phyloP scores from a whole-genome alignment of 208 protist species.

The Acanthamoeba sp. region DNA sequence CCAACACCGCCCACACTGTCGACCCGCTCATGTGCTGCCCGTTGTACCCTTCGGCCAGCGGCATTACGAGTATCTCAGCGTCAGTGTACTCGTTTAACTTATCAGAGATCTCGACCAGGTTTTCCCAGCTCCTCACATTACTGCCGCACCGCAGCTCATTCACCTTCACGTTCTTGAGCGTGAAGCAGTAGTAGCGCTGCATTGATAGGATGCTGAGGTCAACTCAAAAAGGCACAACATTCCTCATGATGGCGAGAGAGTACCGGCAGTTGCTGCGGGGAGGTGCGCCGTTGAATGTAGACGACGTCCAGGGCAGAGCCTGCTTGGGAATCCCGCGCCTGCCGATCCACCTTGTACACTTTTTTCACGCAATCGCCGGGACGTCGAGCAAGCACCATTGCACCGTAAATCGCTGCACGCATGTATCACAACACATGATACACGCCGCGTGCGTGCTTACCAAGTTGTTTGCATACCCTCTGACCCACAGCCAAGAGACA shows the following conservation, averaged over 20 bases:
- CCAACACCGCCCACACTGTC: slow-evolving; percentile 24
- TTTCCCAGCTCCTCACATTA: background rate
- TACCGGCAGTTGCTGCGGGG: background rate
- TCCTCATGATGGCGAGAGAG: background rate
- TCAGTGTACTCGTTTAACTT: background rate
- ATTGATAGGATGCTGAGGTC: background rate
- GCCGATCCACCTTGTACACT: background rate
- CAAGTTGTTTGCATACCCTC: background rate
- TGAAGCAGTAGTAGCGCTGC: background rate
- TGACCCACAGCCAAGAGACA: background rate
- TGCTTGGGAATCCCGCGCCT: background rate
- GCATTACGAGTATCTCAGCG: background rate
- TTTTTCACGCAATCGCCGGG: background rate
- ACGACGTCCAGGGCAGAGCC: background rate
- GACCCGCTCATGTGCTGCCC: background rate
- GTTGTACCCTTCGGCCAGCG: background rate
- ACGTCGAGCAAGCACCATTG: slow-evolving; percentile 7
- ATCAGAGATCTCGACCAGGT: background rate
- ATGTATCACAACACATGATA: no score
- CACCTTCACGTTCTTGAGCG: slow-evolving; percentile 11
- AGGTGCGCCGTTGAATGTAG: background rate
- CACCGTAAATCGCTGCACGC: slow-evolving; percentile 4
- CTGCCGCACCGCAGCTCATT: background rate
- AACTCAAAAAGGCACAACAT: background rate
- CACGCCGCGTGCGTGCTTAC: background rate